Percentiles rank a stretch among this genome's conserved stretches.
Evolutionary conservation across 345 rosid genomes (phyloP).

Genomic region (Durio zibethinus): DNA sequence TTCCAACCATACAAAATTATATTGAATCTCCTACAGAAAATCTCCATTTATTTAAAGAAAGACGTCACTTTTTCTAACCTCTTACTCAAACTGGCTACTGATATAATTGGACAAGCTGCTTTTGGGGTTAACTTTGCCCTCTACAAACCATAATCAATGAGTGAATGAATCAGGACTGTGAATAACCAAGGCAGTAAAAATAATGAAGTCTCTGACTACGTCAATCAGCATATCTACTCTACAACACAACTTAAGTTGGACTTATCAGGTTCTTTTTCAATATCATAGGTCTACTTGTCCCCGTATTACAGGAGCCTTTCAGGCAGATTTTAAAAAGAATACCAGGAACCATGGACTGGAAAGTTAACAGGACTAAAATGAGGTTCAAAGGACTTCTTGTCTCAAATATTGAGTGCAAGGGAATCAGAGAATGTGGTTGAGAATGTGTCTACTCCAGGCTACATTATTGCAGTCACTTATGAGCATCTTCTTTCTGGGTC

Average conservation of each 20-base stretch:
- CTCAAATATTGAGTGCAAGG: slow-evolving; percentile 62
- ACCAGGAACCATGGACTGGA: slow-evolving; percentile 88
- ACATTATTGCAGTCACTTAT: slow-evolving; percentile 79
- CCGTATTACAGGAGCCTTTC: slow-evolving; percentile 78
- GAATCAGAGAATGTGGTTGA: slow-evolving; percentile 50
- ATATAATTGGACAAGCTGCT: slow-evolving; percentile 86
- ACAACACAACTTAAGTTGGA: slow-evolving; percentile 95
- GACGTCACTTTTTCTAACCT: slow-evolving; percentile 67
- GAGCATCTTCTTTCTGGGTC: slow-evolving; percentile 97
- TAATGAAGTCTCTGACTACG: slow-evolving; percentile 55
- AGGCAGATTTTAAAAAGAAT: slow-evolving; percentile 81
- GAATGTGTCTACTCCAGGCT: slow-evolving; percentile 59
- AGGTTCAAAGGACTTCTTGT: slow-evolving; percentile 71
- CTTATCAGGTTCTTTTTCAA: slow-evolving; percentile 72
- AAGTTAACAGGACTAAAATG: slow-evolving; percentile 54
- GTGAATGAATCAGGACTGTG: slow-evolving; percentile 16
- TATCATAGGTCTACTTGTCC: slow-evolving; percentile 66
- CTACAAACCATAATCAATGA: slow-evolving; percentile 33
- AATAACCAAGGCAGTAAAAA: slow-evolving; percentile 20
- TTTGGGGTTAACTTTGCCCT: slow-evolving; percentile 82
- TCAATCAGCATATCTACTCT: slow-evolving; percentile 84
- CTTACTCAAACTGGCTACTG: slow-evolving; percentile 79
- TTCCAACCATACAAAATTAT: slow-evolving; percentile 73
- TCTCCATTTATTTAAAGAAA: slow-evolving; percentile 36
- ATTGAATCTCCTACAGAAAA: slow-evolving; percentile 58